A percentile compares a stretch with the other conserved stretches of the same genome.
phyloP scores from a whole-genome alignment of 345 rosid species.

The Capsella bursapastoris region DNA sequence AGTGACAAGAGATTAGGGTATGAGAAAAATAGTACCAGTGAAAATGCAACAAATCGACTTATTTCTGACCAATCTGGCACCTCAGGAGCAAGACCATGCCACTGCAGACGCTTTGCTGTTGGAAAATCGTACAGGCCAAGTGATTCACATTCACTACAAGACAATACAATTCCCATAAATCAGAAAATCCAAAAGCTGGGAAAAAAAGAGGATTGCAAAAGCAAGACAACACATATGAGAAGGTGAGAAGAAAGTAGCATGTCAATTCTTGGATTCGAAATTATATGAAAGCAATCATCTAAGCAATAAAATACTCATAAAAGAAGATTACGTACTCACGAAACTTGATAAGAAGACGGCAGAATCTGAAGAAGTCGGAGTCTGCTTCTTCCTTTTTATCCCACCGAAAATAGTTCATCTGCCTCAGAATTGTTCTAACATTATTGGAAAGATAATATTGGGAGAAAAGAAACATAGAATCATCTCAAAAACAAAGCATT shows the following conservation, averaged over 20 bases:
- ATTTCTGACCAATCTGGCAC: constrained; percentile 86
- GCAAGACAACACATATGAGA: neutral
- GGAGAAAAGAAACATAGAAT: constrained; percentile 3
- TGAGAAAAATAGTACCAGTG: constrained; percentile 59
- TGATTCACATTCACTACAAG: constrained; percentile 84
- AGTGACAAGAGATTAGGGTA: neutral
- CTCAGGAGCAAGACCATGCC: constrained; percentile 87
- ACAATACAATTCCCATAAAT: constrained; percentile 11
- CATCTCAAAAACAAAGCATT: constrained; percentile 28
- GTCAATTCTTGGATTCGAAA: neutral
- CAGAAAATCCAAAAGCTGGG: neutral
- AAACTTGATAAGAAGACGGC: constrained; percentile 77
- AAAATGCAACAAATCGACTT: constrained; percentile 93
- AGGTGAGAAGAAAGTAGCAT: neutral
- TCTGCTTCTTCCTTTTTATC: constrained; percentile 86
- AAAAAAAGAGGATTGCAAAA: neutral
- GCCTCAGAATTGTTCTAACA: constrained; percentile 39
- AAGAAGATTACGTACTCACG: constrained; percentile 60
- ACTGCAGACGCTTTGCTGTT: constrained; percentile 84
- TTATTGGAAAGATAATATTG: constrained; percentile 31
- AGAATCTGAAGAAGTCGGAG: constrained; percentile 82
- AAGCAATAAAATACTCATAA: neutral
- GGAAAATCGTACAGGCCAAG: constrained; percentile 87
- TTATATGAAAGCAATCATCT: constrained; percentile 12
- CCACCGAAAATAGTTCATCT: constrained; percentile 90